Conservation (phyloP, 2,329 filamentous ascomycete genomes). For the Rugonectria rugulosa region DNA sequence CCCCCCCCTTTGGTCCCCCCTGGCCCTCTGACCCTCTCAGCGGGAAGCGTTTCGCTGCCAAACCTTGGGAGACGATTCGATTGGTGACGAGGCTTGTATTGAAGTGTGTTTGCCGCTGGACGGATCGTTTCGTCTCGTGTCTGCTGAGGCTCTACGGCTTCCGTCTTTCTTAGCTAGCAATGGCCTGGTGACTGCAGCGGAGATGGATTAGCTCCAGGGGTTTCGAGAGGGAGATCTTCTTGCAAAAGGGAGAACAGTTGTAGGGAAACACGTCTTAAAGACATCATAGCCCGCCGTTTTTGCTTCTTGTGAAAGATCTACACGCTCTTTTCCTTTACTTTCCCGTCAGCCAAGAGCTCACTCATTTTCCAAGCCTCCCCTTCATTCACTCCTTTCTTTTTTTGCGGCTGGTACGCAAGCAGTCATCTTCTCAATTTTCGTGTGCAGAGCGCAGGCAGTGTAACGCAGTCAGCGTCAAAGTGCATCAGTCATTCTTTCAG, state of each 20-base stretch:
- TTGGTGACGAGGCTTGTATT: background rate
- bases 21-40: background rate
- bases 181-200: too few species aligned
- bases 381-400: background rate
- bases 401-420: constrained; percentile 9
- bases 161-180: background rate
- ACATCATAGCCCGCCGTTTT: background rate
- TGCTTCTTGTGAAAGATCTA: background rate
- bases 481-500: constrained; percentile 1
- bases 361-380: background rate
- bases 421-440: constrained; percentile 1
- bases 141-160: background rate
- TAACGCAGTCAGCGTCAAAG: constrained; percentile 8
- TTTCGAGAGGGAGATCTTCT: background rate
- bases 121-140: background rate
- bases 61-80: background rate
- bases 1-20: background rate
- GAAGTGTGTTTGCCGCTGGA: background rate
- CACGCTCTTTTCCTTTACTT: background rate
- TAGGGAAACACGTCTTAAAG: background rate
- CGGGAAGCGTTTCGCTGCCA: background rate
- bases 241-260: background rate
- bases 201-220: background rate
- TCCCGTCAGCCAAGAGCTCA: constrained; percentile 11
- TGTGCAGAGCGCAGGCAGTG: background rate